phyloP scores from a whole-genome alignment of 441 rosid species.

The Melastoma candidum region DNA sequence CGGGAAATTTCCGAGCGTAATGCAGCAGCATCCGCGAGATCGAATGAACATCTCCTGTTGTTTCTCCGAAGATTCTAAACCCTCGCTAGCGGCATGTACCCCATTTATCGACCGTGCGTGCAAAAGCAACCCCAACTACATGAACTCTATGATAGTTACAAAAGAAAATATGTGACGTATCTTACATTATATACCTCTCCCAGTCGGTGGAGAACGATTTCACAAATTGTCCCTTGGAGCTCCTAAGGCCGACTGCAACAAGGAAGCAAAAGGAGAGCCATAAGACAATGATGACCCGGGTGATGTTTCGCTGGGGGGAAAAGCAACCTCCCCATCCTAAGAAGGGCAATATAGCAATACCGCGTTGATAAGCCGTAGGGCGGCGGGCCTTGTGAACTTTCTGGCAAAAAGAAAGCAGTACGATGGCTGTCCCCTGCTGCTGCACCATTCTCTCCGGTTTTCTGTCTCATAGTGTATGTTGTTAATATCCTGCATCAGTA shows the following conservation, averaged over 20 bases:
- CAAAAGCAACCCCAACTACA: not conserved
- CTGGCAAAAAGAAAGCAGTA: slow-evolving; percentile 88
- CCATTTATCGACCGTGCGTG: not conserved
- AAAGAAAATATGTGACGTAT: not conserved
- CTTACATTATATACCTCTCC: not conserved
- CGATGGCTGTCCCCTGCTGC: slow-evolving; percentile 71
- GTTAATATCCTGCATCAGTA: slow-evolving; percentile 47
- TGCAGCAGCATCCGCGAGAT: too few species aligned
- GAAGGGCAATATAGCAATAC: slow-evolving; percentile 20
- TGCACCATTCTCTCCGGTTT: slow-evolving; percentile 91
- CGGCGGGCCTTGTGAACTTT: slow-evolving; percentile 90
- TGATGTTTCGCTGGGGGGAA: too few species aligned
- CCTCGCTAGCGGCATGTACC: too few species aligned
- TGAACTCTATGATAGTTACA: not conserved
- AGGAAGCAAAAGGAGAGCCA: too few species aligned
- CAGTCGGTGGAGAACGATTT: not conserved
- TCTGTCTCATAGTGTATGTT: slow-evolving; percentile 83
- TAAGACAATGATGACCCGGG: too few species aligned
- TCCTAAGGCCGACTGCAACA: slow-evolving; percentile 5
- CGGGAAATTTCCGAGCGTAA: too few species aligned
- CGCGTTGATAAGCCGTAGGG: slow-evolving; percentile 64
- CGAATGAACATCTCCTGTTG: too few species aligned
- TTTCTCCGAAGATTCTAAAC: too few species aligned
- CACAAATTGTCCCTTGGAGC: slow-evolving; percentile 1
- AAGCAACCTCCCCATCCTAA: too few species aligned